These are phyloP conservation scores for Xylaria hypoxylon DNA, from an alignment of 2,329 filamentous ascomycete genomes.

Conservation along the genomic window DNA sequence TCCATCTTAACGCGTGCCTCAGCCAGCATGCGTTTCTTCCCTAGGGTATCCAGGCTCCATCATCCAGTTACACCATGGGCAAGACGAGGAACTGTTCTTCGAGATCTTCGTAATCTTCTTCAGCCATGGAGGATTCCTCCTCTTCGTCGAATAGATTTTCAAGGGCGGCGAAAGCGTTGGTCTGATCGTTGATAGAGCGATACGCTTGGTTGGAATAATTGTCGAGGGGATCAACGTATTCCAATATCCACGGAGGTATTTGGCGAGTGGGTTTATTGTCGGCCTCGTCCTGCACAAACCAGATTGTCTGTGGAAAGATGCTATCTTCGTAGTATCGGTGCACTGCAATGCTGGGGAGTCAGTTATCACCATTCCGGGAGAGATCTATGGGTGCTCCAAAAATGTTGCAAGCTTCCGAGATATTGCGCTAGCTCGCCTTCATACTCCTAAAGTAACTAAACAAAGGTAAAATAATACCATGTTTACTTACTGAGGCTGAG, in stretches of 20 bases:
- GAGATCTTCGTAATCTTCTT: neutral
- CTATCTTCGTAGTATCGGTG: neutral
- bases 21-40: neutral
- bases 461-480: neutral
- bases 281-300: neutral
- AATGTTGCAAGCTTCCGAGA: neutral
- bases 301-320: neutral
- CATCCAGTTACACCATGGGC: neutral
- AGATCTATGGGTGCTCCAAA: neutral
- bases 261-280: neutral
- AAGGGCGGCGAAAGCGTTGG: neutral
- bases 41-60: neutral
- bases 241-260: neutral
- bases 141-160: neutral
- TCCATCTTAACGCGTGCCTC: neutral
- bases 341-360: neutral
- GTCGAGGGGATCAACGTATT: neutral
- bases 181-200: neutral
- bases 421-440: neutral
- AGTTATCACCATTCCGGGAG: neutral
- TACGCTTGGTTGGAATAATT: neutral
- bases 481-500: slow-evolving; percentile 7
- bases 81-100: neutral
- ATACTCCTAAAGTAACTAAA: neutral
- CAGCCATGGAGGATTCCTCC: no score